These are phyloP conservation scores for Rhodotorula sp. DNA, from an alignment of 1,284 basidiomycete genomes.

Conservation along the genomic window DNA sequence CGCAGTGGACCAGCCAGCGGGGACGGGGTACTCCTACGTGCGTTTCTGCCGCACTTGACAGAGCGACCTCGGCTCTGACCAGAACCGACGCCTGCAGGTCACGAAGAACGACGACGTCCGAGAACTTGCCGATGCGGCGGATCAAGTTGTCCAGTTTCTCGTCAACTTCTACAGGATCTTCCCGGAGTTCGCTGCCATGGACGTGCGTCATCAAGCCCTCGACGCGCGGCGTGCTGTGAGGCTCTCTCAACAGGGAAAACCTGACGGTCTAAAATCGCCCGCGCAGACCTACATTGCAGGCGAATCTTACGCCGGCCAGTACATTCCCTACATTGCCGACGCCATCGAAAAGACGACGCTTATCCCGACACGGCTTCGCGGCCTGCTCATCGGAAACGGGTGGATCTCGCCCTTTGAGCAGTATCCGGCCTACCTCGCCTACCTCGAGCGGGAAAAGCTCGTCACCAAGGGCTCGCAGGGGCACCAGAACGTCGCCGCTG, in stretches of 20 bases:
- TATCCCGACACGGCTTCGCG: conserved; percentile 60
- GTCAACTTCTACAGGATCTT: conserved; percentile 85
- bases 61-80: background rate
- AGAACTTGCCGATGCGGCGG: conserved; percentile 70
- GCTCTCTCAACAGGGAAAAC: no score
- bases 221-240: no score
- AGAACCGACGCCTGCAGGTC: conserved; percentile 62
- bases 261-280: background rate
- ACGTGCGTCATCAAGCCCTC: conserved; percentile 60
- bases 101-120: conserved; percentile 82
- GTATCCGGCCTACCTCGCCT: conserved; percentile 73
- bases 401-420: conserved; percentile 91
- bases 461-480: conserved; percentile 70
- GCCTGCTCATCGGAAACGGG: conserved; percentile 91
- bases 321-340: conserved; percentile 81
- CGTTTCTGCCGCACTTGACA: background rate
- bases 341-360: conserved; percentile 55
- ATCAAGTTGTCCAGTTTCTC: conserved; percentile 80
- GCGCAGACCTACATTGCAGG: conserved; percentile 83
- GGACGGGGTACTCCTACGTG: conserved; percentile 89
- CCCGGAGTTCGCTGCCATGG: conserved; percentile 78
- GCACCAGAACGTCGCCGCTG: conserved; percentile 64
- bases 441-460: conserved; percentile 65
- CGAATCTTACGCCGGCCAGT: conserved; percentile 96
- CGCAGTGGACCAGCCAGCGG: conserved; percentile 92